Evolutionary conservation across 2,329 filamentous ascomycete genomes (phyloP), one percentile per base, ranked within the genome.

Genomic region (Waltergamsia citrina): DNA sequence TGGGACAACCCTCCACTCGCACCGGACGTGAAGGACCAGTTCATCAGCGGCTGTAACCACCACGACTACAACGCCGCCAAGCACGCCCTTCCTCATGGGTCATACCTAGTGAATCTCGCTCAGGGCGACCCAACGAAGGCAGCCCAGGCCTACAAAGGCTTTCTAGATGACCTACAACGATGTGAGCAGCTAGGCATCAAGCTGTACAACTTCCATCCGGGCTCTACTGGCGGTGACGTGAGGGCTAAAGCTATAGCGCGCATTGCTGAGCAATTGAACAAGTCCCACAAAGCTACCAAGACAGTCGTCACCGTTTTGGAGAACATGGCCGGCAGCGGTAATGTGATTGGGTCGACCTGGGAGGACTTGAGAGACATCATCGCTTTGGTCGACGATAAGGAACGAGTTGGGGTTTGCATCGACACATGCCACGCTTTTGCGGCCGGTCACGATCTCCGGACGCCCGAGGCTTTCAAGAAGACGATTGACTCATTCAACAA

Each of bases 131-230:
- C 73, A 18, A 71, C 69, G 25, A 93, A 94, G 54, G 85, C 87
- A 3, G 71, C 77, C 33, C 87, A 96, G 62, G 88, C 88, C 2
- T 95, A 94, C 52, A 70, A 66, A 25, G 75, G 78, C 37, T 98
- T 98, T 56, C 51, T 94, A 12, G 88, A 98, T 47, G 92, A 98
- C 54, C 67, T 98, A 2, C 64, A 74, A 33, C 78, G 92, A 8
- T 96, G 92, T 56, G 84, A 94, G 50, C 69, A 71, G 29, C 74
- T 98, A 1, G 86, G 87, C 2, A 94, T 98, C 49, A 69, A 63
- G 41, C 70, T 95, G n/a, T 98, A 96, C 66, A 98, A 98, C 59
- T 96, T 98, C 62, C 92, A 98, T 53, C 92, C 92, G 0, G 92
- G 92, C 15, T 88, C 81, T 37, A 81, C 81, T 2, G 82, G 81